Base-by-base conservation (phyloP, 2,329 filamentous ascomycete genomes). In the Diaporthe batatas region DNA sequence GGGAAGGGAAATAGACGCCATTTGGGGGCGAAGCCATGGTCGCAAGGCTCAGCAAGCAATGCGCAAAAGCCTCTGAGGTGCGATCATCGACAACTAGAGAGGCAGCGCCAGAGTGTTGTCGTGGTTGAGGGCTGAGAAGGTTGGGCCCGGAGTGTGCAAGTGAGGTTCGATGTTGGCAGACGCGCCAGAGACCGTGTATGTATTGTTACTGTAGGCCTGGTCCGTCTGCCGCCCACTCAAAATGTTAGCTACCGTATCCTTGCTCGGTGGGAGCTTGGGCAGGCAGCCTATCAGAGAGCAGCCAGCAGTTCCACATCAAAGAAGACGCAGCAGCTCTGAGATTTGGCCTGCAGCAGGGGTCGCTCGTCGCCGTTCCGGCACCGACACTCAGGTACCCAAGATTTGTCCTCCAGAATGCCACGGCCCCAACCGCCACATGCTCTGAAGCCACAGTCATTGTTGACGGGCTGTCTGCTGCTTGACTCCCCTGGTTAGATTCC, bases 1-100 rank as follows among this genome's bases (percentile, higher is more conserved):
- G 88, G 80, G 94, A 91, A 80, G 95, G 94, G 79, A 97, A 93
- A 85, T 95, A 96, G 81, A 89, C 87, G 80, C 86, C 86, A 84
- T 93, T 91, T 79, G 90, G 88, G 80, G 90, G 85, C 83, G 91
- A 88, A 86, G 91, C 92, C 92, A 94, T 95, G 86, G 84, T 86
- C 85, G 82, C 84, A 82, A 84, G 83, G 83, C 84, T 88, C 84
- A 86, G 84, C 83, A 83, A 76, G 78, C 75, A 67, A 72, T 73
- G 73, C 73, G 68, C 58, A 71, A 54, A 44, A 54, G 32, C 54
- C 44, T 54, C 36, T 59, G 68, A 58, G 29, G 36, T 36, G 71
- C 72, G 68, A 68, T 72, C 75, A 76, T 76, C 70, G 71, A 74
- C 70, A 49, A 59, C 51, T 68, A 44, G 25, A 69, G 32, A 36